Evolutionary conservation across 2,329 filamentous ascomycete species (phyloP).

Genomic region (Aureobasidium sp.): DNA sequence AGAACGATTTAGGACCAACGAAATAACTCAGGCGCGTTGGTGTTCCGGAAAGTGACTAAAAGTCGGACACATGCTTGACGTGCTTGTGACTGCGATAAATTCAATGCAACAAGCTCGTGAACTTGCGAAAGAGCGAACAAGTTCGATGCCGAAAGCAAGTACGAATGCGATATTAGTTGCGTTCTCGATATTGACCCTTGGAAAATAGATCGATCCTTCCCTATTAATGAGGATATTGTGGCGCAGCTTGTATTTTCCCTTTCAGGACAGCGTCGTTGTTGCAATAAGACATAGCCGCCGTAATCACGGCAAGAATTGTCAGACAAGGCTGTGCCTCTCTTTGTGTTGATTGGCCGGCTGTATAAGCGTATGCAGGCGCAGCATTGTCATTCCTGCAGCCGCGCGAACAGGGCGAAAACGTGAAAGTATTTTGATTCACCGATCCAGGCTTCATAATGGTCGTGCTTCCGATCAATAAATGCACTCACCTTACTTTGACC

Average conservation of each 20-base stretch:
- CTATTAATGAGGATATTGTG: neutral
- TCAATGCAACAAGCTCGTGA: neutral
- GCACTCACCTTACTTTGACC: neutral
- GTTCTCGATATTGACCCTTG: neutral
- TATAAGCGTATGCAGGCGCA: neutral
- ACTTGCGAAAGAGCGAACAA: neutral
- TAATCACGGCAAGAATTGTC: neutral
- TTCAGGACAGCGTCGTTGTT: neutral
- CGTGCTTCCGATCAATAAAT: neutral
- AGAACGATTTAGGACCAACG: neutral
- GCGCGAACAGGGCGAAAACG: neutral
- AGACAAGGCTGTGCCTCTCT: neutral
- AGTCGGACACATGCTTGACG: neutral
- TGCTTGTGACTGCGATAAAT: neutral
- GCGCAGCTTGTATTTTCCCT: neutral
- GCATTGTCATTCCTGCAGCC: slow-evolving; percentile 4
- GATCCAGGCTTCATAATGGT: neutral
- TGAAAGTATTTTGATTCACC: neutral
- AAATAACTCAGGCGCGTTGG: neutral
- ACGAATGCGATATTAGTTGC: neutral
- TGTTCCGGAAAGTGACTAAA: neutral
- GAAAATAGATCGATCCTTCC: neutral
- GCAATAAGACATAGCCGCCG: neutral
- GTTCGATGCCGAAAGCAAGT: neutral
- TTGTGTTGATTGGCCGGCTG: neutral